Conservation (phyloP, 2,329 filamentous ascomycete species). For the Alternaria sp. region DNA sequence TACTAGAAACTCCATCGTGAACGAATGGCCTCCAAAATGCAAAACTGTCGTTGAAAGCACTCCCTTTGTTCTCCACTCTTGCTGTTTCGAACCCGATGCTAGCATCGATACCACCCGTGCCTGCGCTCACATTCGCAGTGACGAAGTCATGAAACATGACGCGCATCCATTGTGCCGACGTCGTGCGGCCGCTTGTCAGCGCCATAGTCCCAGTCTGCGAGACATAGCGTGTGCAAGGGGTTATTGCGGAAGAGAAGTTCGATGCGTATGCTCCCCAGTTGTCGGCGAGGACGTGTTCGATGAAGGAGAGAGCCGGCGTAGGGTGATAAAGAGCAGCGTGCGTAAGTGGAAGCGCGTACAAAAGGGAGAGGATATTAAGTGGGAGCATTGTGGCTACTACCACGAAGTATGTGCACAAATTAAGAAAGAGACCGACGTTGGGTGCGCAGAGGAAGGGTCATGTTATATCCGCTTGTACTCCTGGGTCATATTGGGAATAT, state of each 20-base stretch:
- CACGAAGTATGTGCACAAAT: neutral
- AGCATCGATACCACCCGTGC: conserved; percentile 43
- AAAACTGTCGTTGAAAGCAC: conserved; percentile 42
- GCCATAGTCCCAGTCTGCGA: conserved; percentile 15
- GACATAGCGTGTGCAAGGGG: conserved; percentile 27
- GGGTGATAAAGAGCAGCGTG: conserved; percentile 16
- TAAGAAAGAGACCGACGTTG: neutral
- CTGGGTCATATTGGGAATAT: neutral
- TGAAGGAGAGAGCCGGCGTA: conserved; percentile 9
- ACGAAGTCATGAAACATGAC: conserved; percentile 46
- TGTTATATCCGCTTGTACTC: neutral
- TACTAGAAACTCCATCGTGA: conserved; percentile 6
- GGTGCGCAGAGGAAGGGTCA: neutral
- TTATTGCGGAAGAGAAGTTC: conserved; percentile 29
- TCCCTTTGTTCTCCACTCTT: conserved; percentile 35
- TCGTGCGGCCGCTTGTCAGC: conserved; percentile 17
- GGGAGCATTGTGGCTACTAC: neutral
- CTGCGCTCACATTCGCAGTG: conserved; percentile 32
- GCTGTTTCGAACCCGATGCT: conserved; percentile 42
- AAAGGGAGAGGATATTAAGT: neutral
- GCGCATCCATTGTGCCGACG: conserved; percentile 38
- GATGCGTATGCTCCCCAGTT: conserved; percentile 28
- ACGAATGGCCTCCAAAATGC: conserved; percentile 35
- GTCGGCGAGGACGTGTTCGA: conserved; percentile 28
- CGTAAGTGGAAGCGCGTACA: neutral